phyloP scores from a whole-genome alignment of 306 rosid species.

The Citrullus amarus region DNA sequence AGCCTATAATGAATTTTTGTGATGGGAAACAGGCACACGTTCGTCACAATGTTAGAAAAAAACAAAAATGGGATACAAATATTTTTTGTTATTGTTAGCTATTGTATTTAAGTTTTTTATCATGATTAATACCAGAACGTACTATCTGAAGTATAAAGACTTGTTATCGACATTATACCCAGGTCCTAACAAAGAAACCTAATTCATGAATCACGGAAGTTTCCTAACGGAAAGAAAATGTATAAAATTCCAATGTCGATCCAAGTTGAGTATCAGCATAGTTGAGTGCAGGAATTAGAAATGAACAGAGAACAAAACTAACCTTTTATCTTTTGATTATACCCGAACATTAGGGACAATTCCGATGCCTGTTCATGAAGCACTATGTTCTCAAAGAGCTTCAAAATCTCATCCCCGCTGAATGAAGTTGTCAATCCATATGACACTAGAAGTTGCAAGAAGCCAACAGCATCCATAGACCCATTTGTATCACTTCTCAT shows the following conservation, averaged over 20 bases:
- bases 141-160: too few species aligned
- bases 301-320: conserved; percentile 11
- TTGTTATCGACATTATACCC: too few species aligned
- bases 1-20: too few species aligned
- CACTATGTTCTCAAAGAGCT: conserved; percentile 28
- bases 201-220: background rate
- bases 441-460: conserved; percentile 30
- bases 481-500: conserved; percentile 14
- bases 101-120: background rate
- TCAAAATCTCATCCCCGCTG: conserved; percentile 26
- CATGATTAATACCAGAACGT: background rate
- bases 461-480: conserved; percentile 30
- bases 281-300: background rate
- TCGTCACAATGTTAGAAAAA: too few species aligned
- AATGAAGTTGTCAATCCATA: conserved; percentile 33
- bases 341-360: conserved; percentile 24
- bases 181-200: background rate
- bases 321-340: conserved; percentile 35
- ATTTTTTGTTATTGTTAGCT: background rate
- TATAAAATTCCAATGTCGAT: background rate
- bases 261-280: background rate
- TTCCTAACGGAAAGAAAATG: background rate
- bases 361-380: conserved; percentile 30
- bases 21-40: too few species aligned
- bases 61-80: background rate